Evolutionary conservation across 2,329 filamentous ascomycete species (phyloP), one percentile per base, ranked within the genome.

Genomic region (Pestalotiopsis sp.): DNA sequence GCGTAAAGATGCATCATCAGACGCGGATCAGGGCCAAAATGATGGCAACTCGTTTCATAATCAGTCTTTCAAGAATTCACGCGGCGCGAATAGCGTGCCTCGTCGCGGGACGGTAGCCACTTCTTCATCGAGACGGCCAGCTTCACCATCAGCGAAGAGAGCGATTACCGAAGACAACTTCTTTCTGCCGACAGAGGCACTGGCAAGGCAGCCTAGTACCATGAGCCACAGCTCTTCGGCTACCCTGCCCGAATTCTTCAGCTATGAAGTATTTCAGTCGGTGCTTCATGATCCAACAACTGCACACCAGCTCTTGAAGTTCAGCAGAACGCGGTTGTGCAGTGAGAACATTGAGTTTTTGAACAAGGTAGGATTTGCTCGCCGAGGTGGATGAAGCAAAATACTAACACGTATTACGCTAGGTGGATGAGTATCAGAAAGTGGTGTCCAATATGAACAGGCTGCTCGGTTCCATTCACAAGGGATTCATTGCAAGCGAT

Each of bases 261-360:
- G 79, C 62, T 68, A 74, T 23, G 79, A 81, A 61, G 77, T 83
- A 23, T 84, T 84, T 69, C 78, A 80, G 62, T 73, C 82, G 23
- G 81, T 82, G 11, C 71, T 84, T 17, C 78, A 80, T 67, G 82
- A 83, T 69, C 82, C 82, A 0, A 79, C 80, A 6, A 83, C 81
- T n/a, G 77, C 80, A 5, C 78, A 83, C 72, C 79, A 80, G 58
- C 76, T 84, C n/a, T 75, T 79, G 52, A 79, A 78, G 60, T 84
- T 82, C 70, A 81, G 80, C 70, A 78, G 81, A 68, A 77, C 75
- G 59, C 74, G 79, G 41, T 73, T 80, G 13, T 82, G 80, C 71
- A 79, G 78, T 3, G 82, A 84, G 68, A 82, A 83, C 67, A 77
- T 84, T 73, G 82, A 84, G 66, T 86, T 86, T 70, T 73, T 86